Evolutionary conservation across 306 rosid species (phyloP), one percentile per base, ranked within the genome.

Genomic region (Arachis stenosperma): DNA sequence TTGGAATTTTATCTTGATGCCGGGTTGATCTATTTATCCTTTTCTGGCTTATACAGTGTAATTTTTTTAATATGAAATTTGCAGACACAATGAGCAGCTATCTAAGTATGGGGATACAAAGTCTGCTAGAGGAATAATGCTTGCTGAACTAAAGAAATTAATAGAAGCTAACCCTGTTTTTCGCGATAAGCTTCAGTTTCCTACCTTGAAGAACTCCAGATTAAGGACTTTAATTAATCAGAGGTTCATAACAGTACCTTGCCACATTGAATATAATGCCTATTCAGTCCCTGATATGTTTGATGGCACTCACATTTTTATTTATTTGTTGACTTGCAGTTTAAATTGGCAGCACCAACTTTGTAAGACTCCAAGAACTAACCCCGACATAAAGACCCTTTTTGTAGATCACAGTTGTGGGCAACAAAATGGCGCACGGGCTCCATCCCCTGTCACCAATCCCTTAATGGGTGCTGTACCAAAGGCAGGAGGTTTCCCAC

Each of bases 331-430:
- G 80, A 63, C 55, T 78, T 80, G 87, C 93, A 95, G 99, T 82
- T 88, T 95, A 82, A 95, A 95, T 72, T 95, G 99, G 99, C 99
- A 95, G 84, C 99, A 95, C 86, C 99, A 95, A 77, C 99, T 95
- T 73, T 95, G 99, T 82, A 95, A 95, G 93, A 95, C 87, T 71
- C 99, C 99, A 39, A 88, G 98, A 86, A 75, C 99, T 54, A 95
- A 95, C 62, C 99, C 99, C 79, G 98, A 95, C 86, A 95, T 95
- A 73, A 95, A 95, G 88, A 95, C 99, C 78, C 88, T 95, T 69
- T 95, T 95, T 74, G 92, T 92, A 22, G 99, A 95, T 87, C 99
- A 95, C 81, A 90, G 90, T 77, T 95, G 99, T 55, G 98, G 96
- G 81, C 97, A 92, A 77, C 98, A 98, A 1, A 95, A 95, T 90